Evolutionary conservation across 495 filamentous ascomycete genomes (phyloP).

Genomic region (Aspergillus mulundensis): DNA sequence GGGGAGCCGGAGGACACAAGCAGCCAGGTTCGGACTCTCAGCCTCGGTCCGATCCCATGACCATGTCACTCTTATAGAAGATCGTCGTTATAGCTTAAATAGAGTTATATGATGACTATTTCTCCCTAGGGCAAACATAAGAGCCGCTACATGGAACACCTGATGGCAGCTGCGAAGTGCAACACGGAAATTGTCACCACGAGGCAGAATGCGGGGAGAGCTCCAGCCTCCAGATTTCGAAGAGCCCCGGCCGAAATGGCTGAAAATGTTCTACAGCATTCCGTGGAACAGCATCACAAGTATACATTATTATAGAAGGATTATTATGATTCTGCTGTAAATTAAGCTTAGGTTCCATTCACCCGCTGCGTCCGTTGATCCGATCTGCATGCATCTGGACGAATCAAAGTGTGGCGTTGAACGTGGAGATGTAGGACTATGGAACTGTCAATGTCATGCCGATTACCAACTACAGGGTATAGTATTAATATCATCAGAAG

Average conservation of each 20-base stretch:
- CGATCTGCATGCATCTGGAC: slow-evolving; percentile 8
- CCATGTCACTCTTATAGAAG: not conserved
- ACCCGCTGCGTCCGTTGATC: slow-evolving; percentile 23
- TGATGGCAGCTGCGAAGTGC: not conserved
- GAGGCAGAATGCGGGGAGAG: slow-evolving; percentile 11
- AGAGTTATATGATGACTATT: too few relatives aligned
- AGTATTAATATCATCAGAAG: not conserved
- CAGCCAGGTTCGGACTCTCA: not conserved
- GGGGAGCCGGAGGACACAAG: not conserved
- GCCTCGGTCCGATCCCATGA: slow-evolving; percentile 11
- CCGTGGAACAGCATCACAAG: not conserved
- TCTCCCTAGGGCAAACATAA: too few relatives aligned
- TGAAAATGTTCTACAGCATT: not conserved
- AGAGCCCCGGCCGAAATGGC: not conserved
- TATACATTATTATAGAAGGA: not conserved
- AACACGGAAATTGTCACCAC: not conserved
- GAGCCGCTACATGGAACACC: not conserved
- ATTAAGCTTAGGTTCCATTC: slow-evolving; percentile 19
- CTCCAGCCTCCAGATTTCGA: not conserved
- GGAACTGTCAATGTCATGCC: not conserved
- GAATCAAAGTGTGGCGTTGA: slow-evolving; percentile 2
- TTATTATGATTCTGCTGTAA: not conserved
- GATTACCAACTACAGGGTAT: not conserved
- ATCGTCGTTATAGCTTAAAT: not conserved
- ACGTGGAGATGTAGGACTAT: not conserved